phyloP scores from a whole-genome alignment of 2,329 filamentous ascomycete species.

The Claviceps arundinis region DNA sequence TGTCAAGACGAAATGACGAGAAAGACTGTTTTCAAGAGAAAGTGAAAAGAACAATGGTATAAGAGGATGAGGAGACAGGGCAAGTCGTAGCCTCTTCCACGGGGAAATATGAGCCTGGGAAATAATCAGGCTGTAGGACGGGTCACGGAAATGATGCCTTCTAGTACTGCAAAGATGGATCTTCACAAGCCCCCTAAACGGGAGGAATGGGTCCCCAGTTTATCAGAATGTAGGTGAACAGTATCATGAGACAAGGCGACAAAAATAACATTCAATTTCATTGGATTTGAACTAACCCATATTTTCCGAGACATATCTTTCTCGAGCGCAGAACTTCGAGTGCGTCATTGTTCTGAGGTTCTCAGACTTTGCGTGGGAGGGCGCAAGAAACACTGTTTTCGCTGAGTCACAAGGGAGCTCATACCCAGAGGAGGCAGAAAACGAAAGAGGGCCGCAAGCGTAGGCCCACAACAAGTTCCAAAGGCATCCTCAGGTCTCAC shows the following conservation, averaged over 20 bases:
- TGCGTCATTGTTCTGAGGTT: not conserved
- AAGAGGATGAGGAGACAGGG: not conserved
- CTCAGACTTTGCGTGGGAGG: not conserved
- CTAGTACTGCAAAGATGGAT: not conserved
- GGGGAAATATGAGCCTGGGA: not conserved
- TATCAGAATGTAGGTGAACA: not conserved
- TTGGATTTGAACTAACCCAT: not conserved
- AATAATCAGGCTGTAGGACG: not conserved
- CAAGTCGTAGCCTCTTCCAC: not conserved
- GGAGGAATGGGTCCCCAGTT: not conserved
- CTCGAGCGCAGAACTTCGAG: not conserved
- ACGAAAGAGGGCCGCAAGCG: not conserved
- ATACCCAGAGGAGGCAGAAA: not conserved
- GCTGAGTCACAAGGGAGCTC: not conserved
- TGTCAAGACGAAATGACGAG: not conserved
- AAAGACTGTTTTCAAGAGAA: not conserved
- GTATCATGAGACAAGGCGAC: not conserved
- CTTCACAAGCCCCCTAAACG: not conserved
- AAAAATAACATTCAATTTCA: not conserved
- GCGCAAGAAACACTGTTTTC: too few species aligned
- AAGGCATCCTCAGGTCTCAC: not conserved
- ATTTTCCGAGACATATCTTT: not conserved
- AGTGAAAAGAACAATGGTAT: too few species aligned
- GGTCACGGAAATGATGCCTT: not conserved
- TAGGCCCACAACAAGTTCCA: not conserved